A percentile compares a stretch with the other conserved stretches of the same genome.
Conservation (phyloP, 1,139 yeast species). For the Zygoascus meyerae region DNA sequence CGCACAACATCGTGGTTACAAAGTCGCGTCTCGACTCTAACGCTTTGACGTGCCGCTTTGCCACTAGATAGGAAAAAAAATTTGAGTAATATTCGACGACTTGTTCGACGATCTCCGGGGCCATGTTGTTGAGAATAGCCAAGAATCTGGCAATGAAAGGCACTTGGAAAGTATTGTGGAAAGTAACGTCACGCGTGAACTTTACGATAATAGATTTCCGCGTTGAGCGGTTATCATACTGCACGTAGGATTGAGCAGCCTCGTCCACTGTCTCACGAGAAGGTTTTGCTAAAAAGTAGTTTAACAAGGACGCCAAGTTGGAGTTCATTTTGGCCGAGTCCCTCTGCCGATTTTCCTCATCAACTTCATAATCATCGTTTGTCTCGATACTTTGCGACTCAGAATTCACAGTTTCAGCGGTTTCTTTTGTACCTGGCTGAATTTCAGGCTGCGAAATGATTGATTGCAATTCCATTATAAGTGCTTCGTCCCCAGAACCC, state of each 20-base stretch:
- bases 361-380: constrained; percentile 10
- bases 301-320: constrained; percentile 21
- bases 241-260: constrained; percentile 53
- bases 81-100: constrained; percentile 51
- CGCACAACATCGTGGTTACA: constrained; percentile 61
- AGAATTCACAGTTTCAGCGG: constrained; percentile 13
- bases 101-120: constrained; percentile 52
- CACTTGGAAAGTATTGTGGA: constrained; percentile 3
- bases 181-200: constrained; percentile 35
- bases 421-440: constrained; percentile 9
- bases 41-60: constrained; percentile 19
- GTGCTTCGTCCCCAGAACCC: constrained; percentile 16
- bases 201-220: constrained; percentile 53
- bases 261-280: constrained; percentile 50
- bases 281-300: constrained; percentile 22
- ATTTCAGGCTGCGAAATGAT: too few relatives aligned
- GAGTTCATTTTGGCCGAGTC: constrained; percentile 21
- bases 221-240: constrained; percentile 68
- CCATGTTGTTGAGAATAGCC: constrained; percentile 47
- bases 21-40: constrained; percentile 36
- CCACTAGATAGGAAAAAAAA: constrained; percentile 24
- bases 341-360: constrained; percentile 11
- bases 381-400: constrained; percentile 13
- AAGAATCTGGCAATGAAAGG: constrained; percentile 60
- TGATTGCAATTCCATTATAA: constrained; percentile 12